Conservation (phyloP, 768 basidiomycete genomes). For the Lactarius hengduanensis region DNA sequence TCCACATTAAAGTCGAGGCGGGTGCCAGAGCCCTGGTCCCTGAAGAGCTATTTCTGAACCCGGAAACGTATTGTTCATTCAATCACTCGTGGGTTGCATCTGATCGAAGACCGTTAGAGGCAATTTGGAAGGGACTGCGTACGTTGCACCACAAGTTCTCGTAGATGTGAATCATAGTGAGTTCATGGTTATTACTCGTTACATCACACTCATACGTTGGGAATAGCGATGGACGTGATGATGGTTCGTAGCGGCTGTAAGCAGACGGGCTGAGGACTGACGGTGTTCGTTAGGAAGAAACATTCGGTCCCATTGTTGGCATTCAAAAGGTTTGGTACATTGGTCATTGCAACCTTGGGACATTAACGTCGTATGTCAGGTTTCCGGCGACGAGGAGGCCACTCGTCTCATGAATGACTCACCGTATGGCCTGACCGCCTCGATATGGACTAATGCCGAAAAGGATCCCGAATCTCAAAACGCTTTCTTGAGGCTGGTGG, state of each 20-base stretch:
- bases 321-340: slow-evolving; percentile 72
- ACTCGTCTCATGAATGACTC: slow-evolving; percentile 94
- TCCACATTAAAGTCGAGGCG: slow-evolving; percentile 50
- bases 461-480: slow-evolving; percentile 57
- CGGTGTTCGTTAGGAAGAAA: slow-evolving; percentile 58
- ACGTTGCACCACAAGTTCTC: slow-evolving; percentile 89
- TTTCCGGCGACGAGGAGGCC: slow-evolving; percentile 84
- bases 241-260: slow-evolving; percentile 46
- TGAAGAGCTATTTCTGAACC: slow-evolving; percentile 62
- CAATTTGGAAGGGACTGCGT: slow-evolving; percentile 56
- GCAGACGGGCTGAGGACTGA: slow-evolving; percentile 11
- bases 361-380: slow-evolving; percentile 41
- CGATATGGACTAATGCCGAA: slow-evolving; percentile 84
- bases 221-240: slow-evolving; percentile 90
- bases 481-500: slow-evolving; percentile 66
- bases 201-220: slow-evolving; percentile 15
- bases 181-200: slow-evolving; percentile 35
- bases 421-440: slow-evolving; percentile 90
- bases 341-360: background rate
- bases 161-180: slow-evolving; percentile 85
- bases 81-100: background rate
- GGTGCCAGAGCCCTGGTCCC: slow-evolving; percentile 80
- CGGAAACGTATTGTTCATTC: slow-evolving; percentile 55
- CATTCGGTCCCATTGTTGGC: slow-evolving; percentile 91
- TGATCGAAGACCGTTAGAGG: slow-evolving; percentile 9